Percentiles rank a stretch among this genome's conserved stretches.
Conservation (phyloP, 192 early-diverging fungal species). For the Dissophora ornata region DNA sequence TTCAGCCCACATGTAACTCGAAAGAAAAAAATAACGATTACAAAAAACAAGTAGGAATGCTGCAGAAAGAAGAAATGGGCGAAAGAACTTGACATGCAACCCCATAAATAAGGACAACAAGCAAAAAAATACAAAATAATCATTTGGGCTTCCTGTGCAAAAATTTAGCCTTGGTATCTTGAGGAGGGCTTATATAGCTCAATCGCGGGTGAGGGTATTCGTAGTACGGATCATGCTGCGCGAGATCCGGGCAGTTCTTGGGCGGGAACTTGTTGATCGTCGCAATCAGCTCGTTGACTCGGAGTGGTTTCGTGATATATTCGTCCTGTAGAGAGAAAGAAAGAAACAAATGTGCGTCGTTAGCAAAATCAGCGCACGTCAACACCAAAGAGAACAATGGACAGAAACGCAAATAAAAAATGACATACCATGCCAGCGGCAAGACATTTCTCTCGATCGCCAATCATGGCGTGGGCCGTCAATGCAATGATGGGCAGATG, state of each 20-base stretch:
- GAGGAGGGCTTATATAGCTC: slow-evolving; percentile 20
- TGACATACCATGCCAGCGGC: slow-evolving; percentile 79
- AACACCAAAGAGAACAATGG: not conserved
- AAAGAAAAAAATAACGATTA: too few relatives aligned
- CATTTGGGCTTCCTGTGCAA: slow-evolving; percentile 20
- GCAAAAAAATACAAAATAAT: not conserved
- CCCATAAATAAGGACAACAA: too few relatives aligned
- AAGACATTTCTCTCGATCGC: slow-evolving; percentile 89
- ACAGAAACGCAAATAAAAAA: not conserved
- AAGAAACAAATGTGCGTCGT: not conserved
- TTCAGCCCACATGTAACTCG: too few relatives aligned
- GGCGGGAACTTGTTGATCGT: slow-evolving; percentile 76
- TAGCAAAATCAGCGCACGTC: not conserved
- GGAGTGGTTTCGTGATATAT: slow-evolving; percentile 73
- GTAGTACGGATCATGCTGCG: slow-evolving; percentile 41
- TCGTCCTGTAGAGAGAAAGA: slow-evolving; percentile 55
- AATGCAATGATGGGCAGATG: slow-evolving; percentile 86
- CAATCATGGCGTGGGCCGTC: slow-evolving; percentile 92
- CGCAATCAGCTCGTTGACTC: slow-evolving; percentile 71
- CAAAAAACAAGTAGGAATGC: too few relatives aligned
- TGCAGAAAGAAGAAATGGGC: too few relatives aligned
- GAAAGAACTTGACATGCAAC: too few relatives aligned
- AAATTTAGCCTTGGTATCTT: slow-evolving; percentile 41
- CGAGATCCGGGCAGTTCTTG: slow-evolving; percentile 52
- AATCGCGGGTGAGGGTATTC: slow-evolving; percentile 34